Evolutionary conservation across 2,329 filamentous ascomycete species (phyloP), one percentile per base, ranked within the genome.

Genomic region (Verticillium isaacii): DNA sequence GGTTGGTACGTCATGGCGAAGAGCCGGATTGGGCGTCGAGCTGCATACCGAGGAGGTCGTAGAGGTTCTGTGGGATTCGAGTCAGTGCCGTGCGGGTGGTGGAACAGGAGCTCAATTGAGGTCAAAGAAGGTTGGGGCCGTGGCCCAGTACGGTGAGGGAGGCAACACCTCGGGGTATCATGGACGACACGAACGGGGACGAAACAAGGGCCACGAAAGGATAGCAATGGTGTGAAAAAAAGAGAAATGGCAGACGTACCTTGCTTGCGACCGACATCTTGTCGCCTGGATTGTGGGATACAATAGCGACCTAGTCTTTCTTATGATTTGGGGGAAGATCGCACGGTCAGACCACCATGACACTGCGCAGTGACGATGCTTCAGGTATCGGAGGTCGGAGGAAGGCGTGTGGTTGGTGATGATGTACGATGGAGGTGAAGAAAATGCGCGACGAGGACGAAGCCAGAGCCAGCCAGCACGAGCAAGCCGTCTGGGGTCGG

Each of bases 21-120:
- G 56, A 63, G 65, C 63, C 62, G 63, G 63, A 63, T 67, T 62
- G 67, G 64, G 62, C 61, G 64, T 67, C 65, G 66, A 67, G 66
- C 66, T 69, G 75, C 80, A 74, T 96, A 98, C 95, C 94, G 86
- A 99, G 92, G 84, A 96, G 89, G 87, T 95, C 94, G 87, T 91
- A 98, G 76, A 91, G 89, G 87, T 99, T 99, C 95, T 98, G 70
- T 32, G 50, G 45, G 34, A 32, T 17, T 37, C 15, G 15, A 29
- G 19, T 39, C 23, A 56, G 56, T 19, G 29, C 5, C 45, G 45
- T 25, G 45, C 45, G 45, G 19, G 19, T 23, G 19, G 12, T 23
- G 45, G 9, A 23, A 52, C 3, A 19, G 45, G 29, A 29, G 45
- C 19, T 23, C 45, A 52, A 52, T 23, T 25, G 50, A 52, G 11